Percentiles rank a stretch among this genome's conserved stretches.
Conservation (phyloP, 2,329 filamentous ascomycete species). For the Cercospora sp. region DNA sequence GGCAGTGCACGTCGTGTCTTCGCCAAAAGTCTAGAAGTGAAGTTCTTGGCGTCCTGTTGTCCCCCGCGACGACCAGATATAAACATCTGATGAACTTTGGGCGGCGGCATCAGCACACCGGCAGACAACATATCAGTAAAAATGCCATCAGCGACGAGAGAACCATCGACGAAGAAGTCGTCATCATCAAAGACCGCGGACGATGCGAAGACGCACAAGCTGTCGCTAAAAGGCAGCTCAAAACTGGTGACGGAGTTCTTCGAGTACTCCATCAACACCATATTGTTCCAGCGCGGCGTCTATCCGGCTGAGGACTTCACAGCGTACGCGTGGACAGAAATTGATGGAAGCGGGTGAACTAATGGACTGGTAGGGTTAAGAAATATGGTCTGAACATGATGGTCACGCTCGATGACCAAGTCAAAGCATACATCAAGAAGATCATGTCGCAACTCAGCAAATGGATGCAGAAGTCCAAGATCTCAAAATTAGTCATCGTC, state of each 20-base stretch:
- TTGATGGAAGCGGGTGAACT: not conserved
- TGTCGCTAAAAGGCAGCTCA: constrained; percentile 74
- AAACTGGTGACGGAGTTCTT: constrained; percentile 77
- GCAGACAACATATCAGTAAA: constrained; percentile 4
- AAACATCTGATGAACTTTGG: constrained; percentile 12
- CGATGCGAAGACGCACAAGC: constrained; percentile 91
- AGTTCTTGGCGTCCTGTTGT: constrained; percentile 14
- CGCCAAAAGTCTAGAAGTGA: constrained; percentile 8
- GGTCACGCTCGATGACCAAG: constrained; percentile 94
- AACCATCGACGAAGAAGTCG: constrained; percentile 18
- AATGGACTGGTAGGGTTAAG: constrained; percentile 64
- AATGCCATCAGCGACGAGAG: constrained; percentile 25
- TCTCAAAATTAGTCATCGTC: constrained; percentile 94
- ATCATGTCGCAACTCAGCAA: constrained; percentile 97
- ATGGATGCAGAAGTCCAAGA: constrained; percentile 97
- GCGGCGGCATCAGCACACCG: constrained; percentile 3
- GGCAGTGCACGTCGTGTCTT: not conserved
- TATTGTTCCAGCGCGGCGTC: constrained; percentile 83
- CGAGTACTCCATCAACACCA: constrained; percentile 97
- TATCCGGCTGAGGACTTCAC: constrained; percentile 97
- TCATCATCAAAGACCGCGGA: constrained; percentile 43
- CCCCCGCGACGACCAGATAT: constrained; percentile 13
- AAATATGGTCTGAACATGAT: constrained; percentile 99
- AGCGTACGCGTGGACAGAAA: constrained; percentile 58
- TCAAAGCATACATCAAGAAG: constrained; percentile 98